Percentiles rank a stretch among this genome's conserved stretches.
These are phyloP conservation scores for Durotheca rogersii DNA, from an alignment of 495 filamentous ascomycete species.

Conservation along the genomic window DNA sequence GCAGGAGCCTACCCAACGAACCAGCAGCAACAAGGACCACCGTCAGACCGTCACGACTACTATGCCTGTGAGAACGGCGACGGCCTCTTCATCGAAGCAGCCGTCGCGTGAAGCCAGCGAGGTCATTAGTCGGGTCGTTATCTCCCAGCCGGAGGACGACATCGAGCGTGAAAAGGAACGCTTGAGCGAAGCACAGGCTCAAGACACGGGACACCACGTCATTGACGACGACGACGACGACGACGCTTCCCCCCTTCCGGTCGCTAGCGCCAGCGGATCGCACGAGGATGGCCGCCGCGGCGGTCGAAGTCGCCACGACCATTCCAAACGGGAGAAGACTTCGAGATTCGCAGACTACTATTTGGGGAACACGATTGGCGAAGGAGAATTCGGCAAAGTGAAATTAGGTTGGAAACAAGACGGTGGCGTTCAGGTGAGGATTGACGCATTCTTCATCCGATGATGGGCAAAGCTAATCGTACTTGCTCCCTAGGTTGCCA, in stretches of 20 bases:
- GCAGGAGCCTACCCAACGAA: slow-evolving; percentile 45
- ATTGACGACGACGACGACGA: slow-evolving; percentile 46
- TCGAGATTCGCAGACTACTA: slow-evolving; percentile 93
- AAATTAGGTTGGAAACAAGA: slow-evolving; percentile 99
- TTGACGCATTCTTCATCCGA: not conserved
- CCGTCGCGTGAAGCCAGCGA: slow-evolving; percentile 65
- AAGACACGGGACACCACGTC: slow-evolving; percentile 32
- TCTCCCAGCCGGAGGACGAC: slow-evolving; percentile 78
- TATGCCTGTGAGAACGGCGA: slow-evolving; percentile 45
- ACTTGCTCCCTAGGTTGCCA: slow-evolving; percentile 70
- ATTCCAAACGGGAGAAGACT: slow-evolving; percentile 67
- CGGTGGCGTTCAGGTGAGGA: slow-evolving; percentile 73
- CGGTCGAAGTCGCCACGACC: slow-evolving; percentile 75
- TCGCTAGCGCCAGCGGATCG: slow-evolving; percentile 54
- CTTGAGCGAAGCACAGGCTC: slow-evolving; percentile 60
- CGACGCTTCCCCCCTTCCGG: slow-evolving; percentile 55
- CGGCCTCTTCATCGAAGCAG: slow-evolving; percentile 41
- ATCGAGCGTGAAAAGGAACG: slow-evolving; percentile 75
- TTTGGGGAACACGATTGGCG: slow-evolving; percentile 92
- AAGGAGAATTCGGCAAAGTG: slow-evolving; percentile 98
- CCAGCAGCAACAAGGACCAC: slow-evolving; percentile 51
- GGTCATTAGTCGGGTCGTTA: slow-evolving; percentile 73
- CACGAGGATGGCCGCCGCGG: slow-evolving; percentile 62
- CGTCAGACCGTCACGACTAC: slow-evolving; percentile 45
- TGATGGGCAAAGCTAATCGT: slow-evolving; percentile 10